Evolutionary conservation across 257 asterid genomes (phyloP), one percentile per base, ranked within the genome.

Genomic region (Ilex aquifolium): DNA sequence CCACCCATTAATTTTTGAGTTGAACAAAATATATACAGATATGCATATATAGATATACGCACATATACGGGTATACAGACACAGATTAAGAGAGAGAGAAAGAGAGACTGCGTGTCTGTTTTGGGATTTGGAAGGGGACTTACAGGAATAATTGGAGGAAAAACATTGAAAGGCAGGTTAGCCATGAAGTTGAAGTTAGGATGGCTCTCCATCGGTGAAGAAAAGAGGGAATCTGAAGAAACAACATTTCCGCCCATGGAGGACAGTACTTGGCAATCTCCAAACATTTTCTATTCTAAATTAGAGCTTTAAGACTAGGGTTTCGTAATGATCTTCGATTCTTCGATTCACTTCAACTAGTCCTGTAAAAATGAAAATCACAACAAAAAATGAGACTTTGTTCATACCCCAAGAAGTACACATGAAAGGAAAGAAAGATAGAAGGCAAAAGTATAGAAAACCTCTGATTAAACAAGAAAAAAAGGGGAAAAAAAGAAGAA

Each of bases 251-350:
- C 92, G 40, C 87, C 96, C 87, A 86, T 76, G 39, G 90, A 69
- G 57, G 96, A 78, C 72, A 91, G 68, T 36, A 92, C 88, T 73
- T 92, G 95, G 64, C 94, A 83, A 79, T 93, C 99, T 71, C 96
- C 95, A 80, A 76, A 87, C 99, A 92, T 91, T 63, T 77, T 76
- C 48, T 7, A 10, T 56, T 40, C 32, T 9, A 17, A 27, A 57
- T 64, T 30, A 61, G 53, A 2, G 0, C 29, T 46, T 48, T 51
- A 29, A 30, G 51, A 32, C 12, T 39, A 32, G 52, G 61, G 52
- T 50, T 49, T 21, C 36, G 42, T 56, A 56, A 21, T 31, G 32
- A 16, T 44, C 56, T 31, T 1, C 32, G 14, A 44, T 15, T 54
- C 44, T 64, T 44, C 72, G 64, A 62, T 56, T 50, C 57, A 53